Base-by-base conservation (phyloP, 257 asterid species). In the Galeopsis tetrahit region DNA sequence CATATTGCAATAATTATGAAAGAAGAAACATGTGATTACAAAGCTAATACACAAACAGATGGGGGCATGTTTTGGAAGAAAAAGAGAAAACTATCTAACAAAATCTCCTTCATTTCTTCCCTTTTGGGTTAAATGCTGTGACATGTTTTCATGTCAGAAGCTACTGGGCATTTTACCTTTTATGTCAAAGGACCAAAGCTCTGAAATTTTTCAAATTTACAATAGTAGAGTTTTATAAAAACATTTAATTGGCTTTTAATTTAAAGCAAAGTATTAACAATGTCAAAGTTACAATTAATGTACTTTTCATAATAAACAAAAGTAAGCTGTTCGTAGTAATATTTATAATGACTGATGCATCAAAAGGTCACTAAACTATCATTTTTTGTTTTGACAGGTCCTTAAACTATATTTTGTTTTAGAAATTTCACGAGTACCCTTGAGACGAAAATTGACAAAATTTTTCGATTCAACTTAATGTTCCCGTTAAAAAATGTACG, bases 1-100 rank as follows among this genome's bases (percentile, higher is more conserved):
- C 40, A 70, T 42, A 61, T 55, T 15, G 53, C 39, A 84, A 69
- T 68, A 40, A 65, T 62, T 38, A 72, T 51, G 35, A 40, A 6
- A n/a, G 31, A 40, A 9, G 11, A 31, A 65, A 42, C 48, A 40
- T 9, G n/a, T 9, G 35, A 64, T 39, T 51, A 64, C 60, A 44
- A 68, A 4, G 21, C 46, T 51, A 31, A 51, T 39, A 42, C 70
- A 38, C 70, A 38, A 63, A 51, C 15, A 34, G 51, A 46, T 31
- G 28, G 28, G 28, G 64, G 35, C 38, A 38, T 36, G 9, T 15
- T 72, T 7, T n/a, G 34, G 46, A 49, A 57, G 10, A 28, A 43
- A n/a, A 69, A 11, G 55, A 36, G 9, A 53, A 34, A 4, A 28
- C 42, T n/a, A 48, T 49, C 34, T 3, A 44, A 34, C 11, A 67